Evolutionary conservation across 2,329 filamentous ascomycete genomes (phyloP).

Genomic region (Colletotrichum sp.): DNA sequence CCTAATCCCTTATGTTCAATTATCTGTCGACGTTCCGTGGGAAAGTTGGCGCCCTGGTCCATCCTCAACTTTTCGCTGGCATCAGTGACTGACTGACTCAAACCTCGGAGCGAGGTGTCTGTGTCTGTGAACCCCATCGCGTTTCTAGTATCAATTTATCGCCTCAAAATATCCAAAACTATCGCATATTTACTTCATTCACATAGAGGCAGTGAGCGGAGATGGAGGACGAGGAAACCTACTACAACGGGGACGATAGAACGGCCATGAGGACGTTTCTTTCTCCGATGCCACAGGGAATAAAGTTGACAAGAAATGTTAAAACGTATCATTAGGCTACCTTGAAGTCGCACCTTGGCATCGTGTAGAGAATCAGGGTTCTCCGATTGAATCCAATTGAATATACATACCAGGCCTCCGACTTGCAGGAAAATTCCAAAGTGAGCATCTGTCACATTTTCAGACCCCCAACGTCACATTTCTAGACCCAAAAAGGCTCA

Average conservation of each 20-base stretch:
- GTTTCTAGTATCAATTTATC: neutral
- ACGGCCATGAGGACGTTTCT: neutral
- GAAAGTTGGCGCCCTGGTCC: neutral
- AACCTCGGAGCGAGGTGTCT: neutral
- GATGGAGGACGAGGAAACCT: neutral
- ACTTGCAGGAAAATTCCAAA: neutral
- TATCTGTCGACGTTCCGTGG: neutral
- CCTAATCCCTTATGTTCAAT: neutral
- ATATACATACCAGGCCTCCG: neutral
- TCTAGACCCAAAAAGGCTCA: neutral
- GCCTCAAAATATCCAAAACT: neutral
- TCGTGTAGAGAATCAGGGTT: neutral
- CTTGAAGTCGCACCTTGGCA: neutral
- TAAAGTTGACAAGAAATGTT: neutral
- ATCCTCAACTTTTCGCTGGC: neutral
- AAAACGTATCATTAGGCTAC: neutral
- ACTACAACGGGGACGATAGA: accelerated
- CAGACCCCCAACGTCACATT: neutral
- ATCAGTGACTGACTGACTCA: neutral
- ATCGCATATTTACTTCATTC: neutral
- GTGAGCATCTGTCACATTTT: neutral
- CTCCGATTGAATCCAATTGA: neutral
- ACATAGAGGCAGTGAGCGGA: neutral
- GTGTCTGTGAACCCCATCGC: neutral
- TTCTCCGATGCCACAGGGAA: neutral